A percentile compares a stretch with the other conserved stretches of the same genome.
phyloP scores from a whole-genome alignment of 176 grass and related monocot genomes.

The Themeda triandra region DNA sequence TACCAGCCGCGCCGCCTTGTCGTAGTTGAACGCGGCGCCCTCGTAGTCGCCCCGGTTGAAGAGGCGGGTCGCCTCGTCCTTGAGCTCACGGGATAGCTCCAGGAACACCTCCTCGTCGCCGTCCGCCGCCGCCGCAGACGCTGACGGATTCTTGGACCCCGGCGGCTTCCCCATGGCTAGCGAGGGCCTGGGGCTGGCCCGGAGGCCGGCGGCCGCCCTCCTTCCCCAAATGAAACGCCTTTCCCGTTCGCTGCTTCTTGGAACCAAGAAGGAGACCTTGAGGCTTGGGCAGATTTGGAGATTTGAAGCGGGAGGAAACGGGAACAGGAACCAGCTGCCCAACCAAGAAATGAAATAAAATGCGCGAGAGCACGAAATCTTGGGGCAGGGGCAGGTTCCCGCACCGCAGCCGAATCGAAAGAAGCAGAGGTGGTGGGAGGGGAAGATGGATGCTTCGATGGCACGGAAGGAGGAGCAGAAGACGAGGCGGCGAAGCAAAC shows the following conservation, averaged over 20 bases:
- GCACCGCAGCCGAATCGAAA: too few species aligned
- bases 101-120: conserved; percentile 46
- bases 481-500: background rate
- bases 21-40: conserved; percentile 61
- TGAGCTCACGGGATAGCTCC: conserved; percentile 49
- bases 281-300: background rate
- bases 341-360: background rate
- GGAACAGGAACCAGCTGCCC: background rate
- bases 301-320: background rate
- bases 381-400: background rate
- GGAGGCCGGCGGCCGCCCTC: background rate
- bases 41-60: conserved; percentile 66
- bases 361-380: background rate
- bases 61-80: conserved; percentile 49
- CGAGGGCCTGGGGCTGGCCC: background rate
- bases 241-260: background rate
- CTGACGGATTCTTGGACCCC: conserved; percentile 19
- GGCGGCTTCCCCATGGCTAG: conserved; percentile 44
- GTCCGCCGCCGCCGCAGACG: conserved; percentile 33
- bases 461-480: conserved; percentile 7
- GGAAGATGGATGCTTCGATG: conserved; percentile 23
- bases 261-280: background rate
- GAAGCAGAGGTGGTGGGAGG: background rate
- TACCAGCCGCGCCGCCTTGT: conserved; percentile 54
- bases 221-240: background rate